A percentile compares a stretch with the other conserved stretches of the same genome.
Conservation (phyloP, 1,284 basidiomycete species). For the Mycena citricolor region DNA sequence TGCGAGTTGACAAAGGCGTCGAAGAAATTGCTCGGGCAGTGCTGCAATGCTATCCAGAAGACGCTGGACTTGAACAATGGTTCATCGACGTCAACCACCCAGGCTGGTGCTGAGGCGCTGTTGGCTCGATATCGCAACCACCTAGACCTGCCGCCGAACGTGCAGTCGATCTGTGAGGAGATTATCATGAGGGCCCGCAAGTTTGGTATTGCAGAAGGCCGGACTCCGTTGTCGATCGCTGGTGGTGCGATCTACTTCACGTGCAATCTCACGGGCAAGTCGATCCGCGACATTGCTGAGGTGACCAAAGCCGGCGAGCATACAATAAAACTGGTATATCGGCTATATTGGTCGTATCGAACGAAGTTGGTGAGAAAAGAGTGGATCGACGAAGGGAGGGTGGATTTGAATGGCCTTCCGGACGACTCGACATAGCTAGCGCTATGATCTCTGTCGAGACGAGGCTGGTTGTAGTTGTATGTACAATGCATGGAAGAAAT, state of each 20-base stretch:
- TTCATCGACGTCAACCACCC: conserved; percentile 46
- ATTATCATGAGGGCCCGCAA: conserved; percentile 83
- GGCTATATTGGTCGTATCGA: conserved; percentile 65
- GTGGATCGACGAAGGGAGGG: conserved; percentile 79
- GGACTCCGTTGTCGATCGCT: conserved; percentile 96
- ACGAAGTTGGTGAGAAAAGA: conserved; percentile 78
- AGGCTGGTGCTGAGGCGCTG: conserved; percentile 78
- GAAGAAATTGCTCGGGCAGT: conserved; percentile 94
- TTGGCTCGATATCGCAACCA: conserved; percentile 95
- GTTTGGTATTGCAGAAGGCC: conserved; percentile 86
- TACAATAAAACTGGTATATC: conserved; percentile 89
- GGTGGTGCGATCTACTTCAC: conserved; percentile 96
- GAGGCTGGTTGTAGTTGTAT: no score
- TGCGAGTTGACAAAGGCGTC: conserved; percentile 90
- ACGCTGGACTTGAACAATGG: conserved; percentile 88
- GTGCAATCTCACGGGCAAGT: conserved; percentile 76
- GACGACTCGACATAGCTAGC: no score
- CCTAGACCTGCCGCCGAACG: conserved; percentile 80
- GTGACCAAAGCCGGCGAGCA: conserved; percentile 98
- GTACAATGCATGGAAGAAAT: no score
- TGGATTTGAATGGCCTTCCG: no score
- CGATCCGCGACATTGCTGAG: conserved; percentile 83
- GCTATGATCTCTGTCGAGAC: no score
- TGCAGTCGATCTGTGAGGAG: conserved; percentile 83
- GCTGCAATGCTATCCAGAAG: conserved; percentile 91